These are phyloP conservation scores for Daldinia sp. DNA, from an alignment of 2,329 filamentous ascomycete genomes.

Conservation along the genomic window DNA sequence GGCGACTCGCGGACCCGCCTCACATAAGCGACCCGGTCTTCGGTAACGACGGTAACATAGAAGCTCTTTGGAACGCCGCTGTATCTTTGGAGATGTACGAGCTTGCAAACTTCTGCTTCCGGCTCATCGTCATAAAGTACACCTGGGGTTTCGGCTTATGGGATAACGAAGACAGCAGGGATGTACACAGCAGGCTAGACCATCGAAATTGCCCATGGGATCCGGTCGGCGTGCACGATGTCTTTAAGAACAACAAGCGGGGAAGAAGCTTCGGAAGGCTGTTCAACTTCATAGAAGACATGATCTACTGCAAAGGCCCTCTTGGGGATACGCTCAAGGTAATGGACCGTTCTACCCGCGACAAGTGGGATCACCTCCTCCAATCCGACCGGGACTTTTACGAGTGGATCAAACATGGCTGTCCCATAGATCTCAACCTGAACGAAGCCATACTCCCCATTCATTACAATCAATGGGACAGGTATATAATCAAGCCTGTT, in stretches of 20 bases:
- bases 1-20: neutral
- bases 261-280: neutral
- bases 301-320: too few species aligned
- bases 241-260: neutral
- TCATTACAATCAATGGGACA: constrained; percentile 9
- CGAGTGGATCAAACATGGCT: constrained; percentile 1
- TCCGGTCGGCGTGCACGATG: neutral
- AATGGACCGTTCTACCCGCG: too few species aligned
- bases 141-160: constrained; percentile 2
- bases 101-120: constrained; percentile 25
- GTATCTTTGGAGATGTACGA: constrained; percentile 22
- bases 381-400: neutral
- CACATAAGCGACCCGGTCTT: neutral
- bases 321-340: too few species aligned
- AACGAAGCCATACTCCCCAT: neutral
- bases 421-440: constrained; percentile 5
- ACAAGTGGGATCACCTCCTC: neutral
- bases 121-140: constrained; percentile 21
- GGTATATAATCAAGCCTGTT: neutral
- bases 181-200: neutral
- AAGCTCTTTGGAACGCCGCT: constrained; percentile 13
- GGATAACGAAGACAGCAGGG: too few species aligned
- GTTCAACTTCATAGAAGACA: constrained; percentile 5
- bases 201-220: constrained; percentile 8
- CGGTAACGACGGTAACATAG: neutral